Percentiles rank a stretch among this genome's conserved stretches.
These are phyloP conservation scores for Porcisia deanei DNA, from an alignment of 208 protist genomes.

Conservation along the genomic window DNA sequence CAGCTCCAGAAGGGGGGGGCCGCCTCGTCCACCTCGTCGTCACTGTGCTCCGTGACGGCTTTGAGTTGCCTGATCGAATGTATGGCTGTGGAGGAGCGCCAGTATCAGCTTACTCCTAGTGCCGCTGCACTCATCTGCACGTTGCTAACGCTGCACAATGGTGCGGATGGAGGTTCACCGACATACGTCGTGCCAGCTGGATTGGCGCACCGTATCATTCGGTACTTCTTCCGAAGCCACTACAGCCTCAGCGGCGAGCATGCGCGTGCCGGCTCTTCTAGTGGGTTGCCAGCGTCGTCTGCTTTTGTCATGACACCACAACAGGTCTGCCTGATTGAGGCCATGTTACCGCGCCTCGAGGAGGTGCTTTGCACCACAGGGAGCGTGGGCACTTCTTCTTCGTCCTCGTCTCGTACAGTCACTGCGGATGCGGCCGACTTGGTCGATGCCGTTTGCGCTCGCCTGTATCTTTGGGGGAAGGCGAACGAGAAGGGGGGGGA, in stretches of 20 bases:
- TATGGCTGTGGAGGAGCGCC: slow-evolving; percentile 68
- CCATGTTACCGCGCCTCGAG: slow-evolving; percentile 27
- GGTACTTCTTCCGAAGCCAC: slow-evolving; percentile 43
- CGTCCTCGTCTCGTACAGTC: slow-evolving; percentile 1
- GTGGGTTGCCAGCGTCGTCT: background rate
- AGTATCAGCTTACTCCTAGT: slow-evolving; percentile 40
- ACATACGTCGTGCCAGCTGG: slow-evolving; percentile 35
- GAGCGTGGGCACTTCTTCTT: background rate
- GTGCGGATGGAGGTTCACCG: slow-evolving; percentile 3
- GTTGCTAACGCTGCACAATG: slow-evolving; percentile 36
- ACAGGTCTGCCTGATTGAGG: slow-evolving; percentile 24
- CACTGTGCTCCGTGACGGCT: slow-evolving; percentile 47
- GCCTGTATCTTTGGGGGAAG: slow-evolving; percentile 28
- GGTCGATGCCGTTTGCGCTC: slow-evolving; percentile 56
- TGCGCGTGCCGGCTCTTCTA: slow-evolving; percentile 11
- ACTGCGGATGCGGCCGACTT: slow-evolving; percentile 43
- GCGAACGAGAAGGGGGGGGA: background rate
- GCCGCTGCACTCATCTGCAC: slow-evolving; percentile 59
- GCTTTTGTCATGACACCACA: slow-evolving; percentile 14
- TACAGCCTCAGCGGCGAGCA: slow-evolving; percentile 3
- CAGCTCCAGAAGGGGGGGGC: slow-evolving; percentile 10
- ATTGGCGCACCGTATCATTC: slow-evolving; percentile 33
- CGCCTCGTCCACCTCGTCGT: background rate
- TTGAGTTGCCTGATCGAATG: slow-evolving; percentile 72
- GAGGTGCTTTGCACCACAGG: slow-evolving; percentile 9